Evolutionary conservation across 768 basidiomycete species (phyloP).

Genomic region (Leccinum fibrillosum): DNA sequence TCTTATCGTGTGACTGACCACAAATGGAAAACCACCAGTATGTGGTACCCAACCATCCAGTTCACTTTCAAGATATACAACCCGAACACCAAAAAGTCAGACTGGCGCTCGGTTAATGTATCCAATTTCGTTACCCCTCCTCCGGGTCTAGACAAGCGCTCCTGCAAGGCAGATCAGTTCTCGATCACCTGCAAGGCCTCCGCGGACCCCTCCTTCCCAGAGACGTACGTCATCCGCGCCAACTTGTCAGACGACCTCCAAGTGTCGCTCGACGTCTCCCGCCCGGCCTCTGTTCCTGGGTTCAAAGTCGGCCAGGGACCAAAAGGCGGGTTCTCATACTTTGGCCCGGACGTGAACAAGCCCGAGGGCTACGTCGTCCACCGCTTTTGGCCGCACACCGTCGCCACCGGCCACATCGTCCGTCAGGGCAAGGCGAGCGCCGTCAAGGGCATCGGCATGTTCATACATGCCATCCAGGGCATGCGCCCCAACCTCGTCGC

Average conservation of each 20-base stretch:
- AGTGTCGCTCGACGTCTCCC: conserved; percentile 68
- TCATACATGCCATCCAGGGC: conserved; percentile 96
- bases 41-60: conserved; percentile 95
- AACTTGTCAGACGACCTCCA: conserved; percentile 80
- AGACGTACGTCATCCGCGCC: conserved; percentile 76
- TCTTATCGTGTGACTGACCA: conserved; percentile 9
- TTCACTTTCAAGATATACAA: conserved; percentile 89
- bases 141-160: conserved; percentile 80
- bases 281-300: conserved; percentile 71
- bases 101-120: conserved; percentile 88
- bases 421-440: conserved; percentile 56
- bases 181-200: conserved; percentile 63
- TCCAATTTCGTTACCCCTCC: conserved; percentile 74
- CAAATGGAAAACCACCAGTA: conserved; percentile 38
- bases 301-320: conserved; percentile 90
- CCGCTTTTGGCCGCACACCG: conserved; percentile 81
- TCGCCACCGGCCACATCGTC: conserved; percentile 64
- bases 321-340: conserved; percentile 87
- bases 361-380: conserved; percentile 86
- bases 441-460: conserved; percentile 71
- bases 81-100: conserved; percentile 65
- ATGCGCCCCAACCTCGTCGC: conserved; percentile 96
- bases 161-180: conserved; percentile 82
- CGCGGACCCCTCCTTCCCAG: conserved; percentile 58
- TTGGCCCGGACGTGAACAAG: conserved; percentile 63